phyloP scores from a whole-genome alignment of 2,329 filamentous ascomycete species.

The Stachybotrys echinatus region DNA sequence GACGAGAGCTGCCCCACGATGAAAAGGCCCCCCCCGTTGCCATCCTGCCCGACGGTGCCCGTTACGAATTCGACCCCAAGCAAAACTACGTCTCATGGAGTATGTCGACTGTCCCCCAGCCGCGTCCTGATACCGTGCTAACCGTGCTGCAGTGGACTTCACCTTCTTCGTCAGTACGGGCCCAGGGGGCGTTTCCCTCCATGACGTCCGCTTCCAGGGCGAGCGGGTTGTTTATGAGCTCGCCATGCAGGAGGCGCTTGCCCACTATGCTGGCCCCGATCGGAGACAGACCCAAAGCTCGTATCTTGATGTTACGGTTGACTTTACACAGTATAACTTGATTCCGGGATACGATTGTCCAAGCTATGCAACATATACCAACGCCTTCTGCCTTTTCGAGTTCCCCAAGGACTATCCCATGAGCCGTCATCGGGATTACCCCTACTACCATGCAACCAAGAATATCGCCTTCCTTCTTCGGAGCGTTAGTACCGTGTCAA shows the following conservation, averaged over 20 bases:
- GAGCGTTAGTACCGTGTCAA: constrained; percentile 41
- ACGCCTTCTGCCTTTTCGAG: constrained; percentile 50
- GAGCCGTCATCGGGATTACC: constrained; percentile 36
- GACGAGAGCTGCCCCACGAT: constrained; percentile 21
- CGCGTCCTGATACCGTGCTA: no score
- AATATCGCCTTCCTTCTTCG: constrained; percentile 40
- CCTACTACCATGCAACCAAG: constrained; percentile 36
- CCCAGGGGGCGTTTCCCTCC: constrained; percentile 40
- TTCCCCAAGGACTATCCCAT: constrained; percentile 40
- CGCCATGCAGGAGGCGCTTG: constrained; percentile 45
- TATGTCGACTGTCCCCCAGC: no score
- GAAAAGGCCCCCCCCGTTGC: constrained; percentile 6
- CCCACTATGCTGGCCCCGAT: constrained; percentile 42
- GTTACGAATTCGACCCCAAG: constrained; percentile 7
- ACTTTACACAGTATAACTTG: constrained; percentile 15
- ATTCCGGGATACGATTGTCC: constrained; percentile 48
- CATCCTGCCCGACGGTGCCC: constrained; percentile 6
- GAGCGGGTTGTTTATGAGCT: constrained; percentile 49
- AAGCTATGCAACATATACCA: constrained; percentile 39
- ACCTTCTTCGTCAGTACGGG: constrained; percentile 44
- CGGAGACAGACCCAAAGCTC: constrained; percentile 35
- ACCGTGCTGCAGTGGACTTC: no score
- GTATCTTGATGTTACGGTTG: constrained; percentile 31
- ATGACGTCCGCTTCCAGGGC: constrained; percentile 46
- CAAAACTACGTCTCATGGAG: constrained; percentile 12